Evolutionary conservation across 495 filamentous ascomycete genomes (phyloP), one percentile per base, ranked within the genome.

Genomic region (Penicillium herquei): DNA sequence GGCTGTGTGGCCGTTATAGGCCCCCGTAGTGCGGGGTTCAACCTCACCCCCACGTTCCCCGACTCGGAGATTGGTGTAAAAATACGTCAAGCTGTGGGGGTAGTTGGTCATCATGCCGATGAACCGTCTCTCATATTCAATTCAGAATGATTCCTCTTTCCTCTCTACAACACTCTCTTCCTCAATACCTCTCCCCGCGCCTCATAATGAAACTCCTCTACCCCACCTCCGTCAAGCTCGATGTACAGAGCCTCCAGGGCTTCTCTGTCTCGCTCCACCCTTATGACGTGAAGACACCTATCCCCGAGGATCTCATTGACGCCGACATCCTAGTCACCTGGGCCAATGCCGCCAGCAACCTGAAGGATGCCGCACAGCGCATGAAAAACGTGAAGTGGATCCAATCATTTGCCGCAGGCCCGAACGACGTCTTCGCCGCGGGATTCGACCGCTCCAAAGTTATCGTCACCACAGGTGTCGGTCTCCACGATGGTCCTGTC

Each of bases 151-250:
- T 16, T 41, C 39, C 31, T 13, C 13, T 7, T 5, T 37, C 47
- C 17, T 39, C 17, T 14, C 16, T 26, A 26, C 4, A 26, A 26
- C 21, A 8, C 14, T 14, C n/a, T 30, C 18, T 39, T 32, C 17
- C 1, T 26, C 1, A 26, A 26, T 26, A 26, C 21, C 21, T 26
- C 21, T 26, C 21, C 21, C 21, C 21, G 18, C 46, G 17, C 45
- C 14, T 17, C 45, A 59, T 7, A 13, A 84, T 84, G 81, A 84
- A 85, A 68, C 77, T 85, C 65, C 79, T 84, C 31, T 85, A 85
- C 67, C 82, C 82, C 42, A 84, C 76, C 47, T 83, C 82, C 7
- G 72, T 84, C 53, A 64, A 66, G 32, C 73, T 84, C 59, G 70
- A 83, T 65, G 52, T 74, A 41, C 51, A 73, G 58, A 67, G 55